Conservation (phyloP, 352 stramenopile species). For the Pythium apleroticum region DNA sequence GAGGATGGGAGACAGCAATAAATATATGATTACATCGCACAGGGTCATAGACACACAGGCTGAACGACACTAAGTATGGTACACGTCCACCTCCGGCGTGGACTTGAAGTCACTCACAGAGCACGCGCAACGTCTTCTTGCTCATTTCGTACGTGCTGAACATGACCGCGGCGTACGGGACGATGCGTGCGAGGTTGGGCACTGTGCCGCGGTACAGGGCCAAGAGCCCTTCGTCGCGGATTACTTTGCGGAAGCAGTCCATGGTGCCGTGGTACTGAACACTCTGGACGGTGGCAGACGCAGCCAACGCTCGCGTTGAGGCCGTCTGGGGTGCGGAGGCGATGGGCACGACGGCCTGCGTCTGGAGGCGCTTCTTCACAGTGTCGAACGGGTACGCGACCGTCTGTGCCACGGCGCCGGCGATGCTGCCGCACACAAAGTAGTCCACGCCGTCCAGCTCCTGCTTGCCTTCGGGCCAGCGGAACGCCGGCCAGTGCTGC, state of each 20-base stretch:
- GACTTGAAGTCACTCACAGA: slow-evolving; percentile 23
- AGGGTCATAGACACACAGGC: neutral
- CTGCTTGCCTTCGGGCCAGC: slow-evolving; percentile 62
- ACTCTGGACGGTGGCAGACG: slow-evolving; percentile 8
- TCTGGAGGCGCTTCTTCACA: slow-evolving; percentile 82
- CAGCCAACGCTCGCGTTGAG: neutral
- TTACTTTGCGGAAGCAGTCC: slow-evolving; percentile 73
- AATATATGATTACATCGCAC: slow-evolving; percentile 19
- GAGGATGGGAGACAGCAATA: neutral
- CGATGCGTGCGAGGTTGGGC: slow-evolving; percentile 77
- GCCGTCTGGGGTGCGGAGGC: neutral
- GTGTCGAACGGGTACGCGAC: slow-evolving; percentile 85
- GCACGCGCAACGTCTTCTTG: slow-evolving; percentile 59
- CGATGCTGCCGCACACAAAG: slow-evolving; percentile 74
- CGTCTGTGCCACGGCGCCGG: slow-evolving; percentile 75
- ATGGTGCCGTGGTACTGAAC: slow-evolving; percentile 66
- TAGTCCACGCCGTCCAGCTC: slow-evolving; percentile 76
- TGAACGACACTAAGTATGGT: neutral
- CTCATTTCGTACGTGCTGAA: slow-evolving; percentile 83
- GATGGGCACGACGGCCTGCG: slow-evolving; percentile 31
- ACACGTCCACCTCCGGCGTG: neutral
- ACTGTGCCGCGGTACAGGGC: slow-evolving; percentile 76
- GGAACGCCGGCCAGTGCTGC: slow-evolving; percentile 55
- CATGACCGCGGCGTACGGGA: slow-evolving; percentile 82
- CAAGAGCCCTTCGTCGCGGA: slow-evolving; percentile 63